Base-by-base conservation (phyloP, 148 eudicot genomes). In the Spergularia marina region DNA sequence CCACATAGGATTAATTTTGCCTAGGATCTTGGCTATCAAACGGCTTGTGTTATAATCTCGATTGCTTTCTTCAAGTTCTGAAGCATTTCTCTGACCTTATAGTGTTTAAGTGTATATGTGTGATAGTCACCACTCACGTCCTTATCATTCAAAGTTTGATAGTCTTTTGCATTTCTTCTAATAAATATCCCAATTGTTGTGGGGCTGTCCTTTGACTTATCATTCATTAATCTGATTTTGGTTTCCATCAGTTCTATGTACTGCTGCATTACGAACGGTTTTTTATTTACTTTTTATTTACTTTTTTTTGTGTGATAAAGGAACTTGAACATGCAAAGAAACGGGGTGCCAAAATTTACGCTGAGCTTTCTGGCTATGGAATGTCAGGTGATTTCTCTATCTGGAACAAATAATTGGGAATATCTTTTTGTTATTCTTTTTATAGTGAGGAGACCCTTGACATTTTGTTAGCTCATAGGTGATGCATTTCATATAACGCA, bases 401-500 rank as follows among this genome's bases (percentile, higher is more conserved):
- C 20, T 77, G 17, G 16, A 5, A 60, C 14, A 39, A 53, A 6
- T 34, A 69, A 73, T 41, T 78, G 74, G 57, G 47, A 13, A 5
- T 52, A n/a, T 44, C 59, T 75, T 34, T 53, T n/a, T 79, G 14
- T 68, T 71, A 58, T 41, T 23, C 23, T 23, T 17, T 3, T 23
- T 60, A 58, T 30, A 53, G 15, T 12, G 25, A 12, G 3, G 30
- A 0, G 5, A 30, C 13, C 57, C 61, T 70, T 66, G 41, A 74
- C 67, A 15, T 74, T 34, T 18, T 58, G 14, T 16, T 63, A 12
- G 83, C 60, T 74, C 76, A 40, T 64, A 94, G 97, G 94, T 78
- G 98, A 94, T 87, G 98, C 98, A 63, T 73, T 89, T 79, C 98
- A 94, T 77, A 94, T 94, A 75, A 94, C 98, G 53, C 96, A 94